Base-by-base conservation (phyloP, 2,329 filamentous ascomycete genomes). In the Penicillium sp. region DNA sequence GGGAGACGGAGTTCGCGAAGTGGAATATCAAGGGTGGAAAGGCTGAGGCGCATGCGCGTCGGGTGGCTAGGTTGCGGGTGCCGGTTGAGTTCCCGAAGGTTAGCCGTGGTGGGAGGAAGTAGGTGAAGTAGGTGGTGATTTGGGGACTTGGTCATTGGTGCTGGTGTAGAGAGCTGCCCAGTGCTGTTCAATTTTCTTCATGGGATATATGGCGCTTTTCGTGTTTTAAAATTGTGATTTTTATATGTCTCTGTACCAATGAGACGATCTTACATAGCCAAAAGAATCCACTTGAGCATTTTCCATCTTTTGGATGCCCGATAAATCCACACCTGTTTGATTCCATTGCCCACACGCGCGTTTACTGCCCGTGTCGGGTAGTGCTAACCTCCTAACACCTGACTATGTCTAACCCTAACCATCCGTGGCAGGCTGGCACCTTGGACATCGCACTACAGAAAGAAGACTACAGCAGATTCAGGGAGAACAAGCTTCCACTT, bases 41-140 rank as follows among this genome's bases (percentile, higher is more conserved):
- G 65, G 80, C 80, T 1, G 78, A 82, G 62, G 79, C 78, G 3
- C 68, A 71, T 16, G 66, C 68, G 9, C 67, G 64, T 43, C 72
- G 79, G 52, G 73, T 91, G 41, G 90, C 87, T 11, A 83, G 83
- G 59, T 73, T 97, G 61, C 81, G 79, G 60, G 69, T 96, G 54
- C 93, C 93, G 3, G 74, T 96, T 39, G 79, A 84, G 51, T 96
- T 96, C 67, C 93, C 92, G 1, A 90, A 86, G 73, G 66, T 72
- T 40, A 73, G 62, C 63, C 72, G 64, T 58, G 68, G 65, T 53
- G 71, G 64, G 52, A 63, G 64, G 39, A 63, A 62, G 52, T 60
- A 60, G 55, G 29, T 25, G 22, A 6, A 22, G 3, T 22, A 3
- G 19, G 19, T 3, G 35, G 47, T 35, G 39, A 36, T 38, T 51